Base-by-base conservation (phyloP, 1,284 basidiomycete genomes). In the Schizophyllum amplum region DNA sequence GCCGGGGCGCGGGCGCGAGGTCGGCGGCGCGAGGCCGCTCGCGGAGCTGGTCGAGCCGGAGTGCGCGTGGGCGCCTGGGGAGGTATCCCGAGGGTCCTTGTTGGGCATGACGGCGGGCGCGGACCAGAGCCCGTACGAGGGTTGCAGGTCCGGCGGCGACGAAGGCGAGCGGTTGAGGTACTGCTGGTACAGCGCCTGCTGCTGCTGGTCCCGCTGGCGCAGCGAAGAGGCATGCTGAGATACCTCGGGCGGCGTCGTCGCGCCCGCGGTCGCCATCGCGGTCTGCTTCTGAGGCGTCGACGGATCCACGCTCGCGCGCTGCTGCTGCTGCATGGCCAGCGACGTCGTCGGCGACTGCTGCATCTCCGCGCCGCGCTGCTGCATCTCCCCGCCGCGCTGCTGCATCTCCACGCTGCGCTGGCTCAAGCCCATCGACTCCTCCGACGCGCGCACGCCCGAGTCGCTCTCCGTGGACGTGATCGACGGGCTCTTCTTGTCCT, bases 121-220 rank as follows among this genome's bases (percentile, higher is more conserved):
- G 15, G 85, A 83, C 64, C 84, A 81, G 24, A 86, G 65, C 7
- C 86, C 87, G 67, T 86, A 86, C 20, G 82, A 82, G 5, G 86
- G 82, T 60, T 82, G 81, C 0, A 79, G 78, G 61, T 92, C 88
- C 0, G 87, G 86, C 1, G 86, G 82, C 1, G 86, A 84, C 1
- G 86, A 80, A 0, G 90, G 87, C 0, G 90, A 92, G 22, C 85
- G 81, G 61, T 84, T 87, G 68, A 94, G 86, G 65, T 95, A 94
- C 64, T 92, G 87, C 61, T 90, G 88, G 69, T 94, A 96, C 51
- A 92, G 74, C n/a, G 84, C 86, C 68, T 92, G 92, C 59, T 94
- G 88, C 62, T 93, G 87, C 67, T 90, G 86, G 64, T 96, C 94
- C 58, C 84, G 82, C 70, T 94, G 90, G 60, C 92, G 90, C 55